Base-by-base conservation (phyloP, 192 early-diverging fungal genomes). In the Phycomyces nitens region DNA sequence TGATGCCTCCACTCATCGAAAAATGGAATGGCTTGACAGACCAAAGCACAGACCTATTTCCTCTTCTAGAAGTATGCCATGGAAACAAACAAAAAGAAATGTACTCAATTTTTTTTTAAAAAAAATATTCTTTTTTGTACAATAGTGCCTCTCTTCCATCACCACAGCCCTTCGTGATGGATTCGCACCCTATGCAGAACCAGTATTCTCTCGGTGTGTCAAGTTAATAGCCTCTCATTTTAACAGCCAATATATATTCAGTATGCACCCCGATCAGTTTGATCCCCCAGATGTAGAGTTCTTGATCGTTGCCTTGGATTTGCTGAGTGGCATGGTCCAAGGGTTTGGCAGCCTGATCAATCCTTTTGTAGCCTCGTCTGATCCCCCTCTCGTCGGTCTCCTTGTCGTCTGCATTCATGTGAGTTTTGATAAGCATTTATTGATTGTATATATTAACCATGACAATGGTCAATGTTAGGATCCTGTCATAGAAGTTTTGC, bases 251-350 rank as follows among this genome's bases (percentile, higher is more conserved):
- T 73, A 80, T 57, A n/a, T n/a, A n/a, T n/a, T n/a, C n/a, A n/a
- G n/a, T n/a, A n/a, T n/a, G n/a, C n/a, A n/a, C n/a, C 78, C 81
- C 23, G 75, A 79, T 38, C 56, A 44, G 1, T 53, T 79, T 29
- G 88, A 90, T 38, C 79, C 75, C 38, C 91, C 93, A 5, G 93
- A 95, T 72, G 92, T 91, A 81, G 98, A 98, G 69, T 92, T 97
- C 76, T 88, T 97, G 59, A 89, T 99, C 66, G 93, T 96, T 26
- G 85, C 95, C 7, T 75, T 99, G 23, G 96, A 99, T 75, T 80
- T 99, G 72, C 80, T 99, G 62, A 89, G 89, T 66, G 92, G 93
- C 8, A 85, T 99, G 53, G 86, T 90, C 5, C 94, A 98, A 82
- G 98, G 94, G 5, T 76, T 99, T 65, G 88, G 87, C 54, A 69